Base-by-base conservation (phyloP, 257 asterid genomes). In the Scutellaria barbata region DNA sequence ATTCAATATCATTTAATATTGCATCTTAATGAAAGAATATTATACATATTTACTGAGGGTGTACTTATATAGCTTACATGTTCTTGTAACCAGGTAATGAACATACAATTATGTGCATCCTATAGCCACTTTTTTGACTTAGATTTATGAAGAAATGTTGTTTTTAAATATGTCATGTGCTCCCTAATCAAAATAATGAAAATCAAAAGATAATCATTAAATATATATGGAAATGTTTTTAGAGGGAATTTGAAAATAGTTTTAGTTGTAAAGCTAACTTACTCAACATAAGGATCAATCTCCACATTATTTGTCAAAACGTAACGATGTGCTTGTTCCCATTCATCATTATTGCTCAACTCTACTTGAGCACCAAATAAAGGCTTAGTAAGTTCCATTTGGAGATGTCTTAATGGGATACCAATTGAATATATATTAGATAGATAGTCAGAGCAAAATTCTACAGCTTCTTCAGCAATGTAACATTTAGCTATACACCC, bases 281-380 rank as follows among this genome's bases (percentile, higher is more conserved):
- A 57, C 63, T 57, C 17, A 1, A 57, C 12, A 12, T 57, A 11
- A 0, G 45, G 45, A 12, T 0, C 60, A 54, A 54, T 54, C 10
- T 54, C 14, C 1, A 11, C 37, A 20, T 20, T 35, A 9, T 54
- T 54, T 33, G 20, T 33, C 4, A 57, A 39, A 41, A 57, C 20
- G 12, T 33, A 57, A 3, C 8, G 43, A 57, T 57, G 63, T 57
- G 63, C 12, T 52, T 57, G 63, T 57, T 57, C 63, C 63, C 63
- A 57, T 30, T 56, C 42, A 10, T 33, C 39, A 9, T 57, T 2
- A 6, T 13, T n/a, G 12, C 13, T 5, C 11, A 16, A n/a, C 2
- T 3, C 6, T 3, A 33, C 11, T 57, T 30, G 18, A 12, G n/a
- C n/a, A 8, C 37, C 61, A 7, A 39, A 54, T 20, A 20, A 6